Base-by-base conservation (phyloP, 352 stramenopile species). In the Phytophthora pinifolia region DNA sequence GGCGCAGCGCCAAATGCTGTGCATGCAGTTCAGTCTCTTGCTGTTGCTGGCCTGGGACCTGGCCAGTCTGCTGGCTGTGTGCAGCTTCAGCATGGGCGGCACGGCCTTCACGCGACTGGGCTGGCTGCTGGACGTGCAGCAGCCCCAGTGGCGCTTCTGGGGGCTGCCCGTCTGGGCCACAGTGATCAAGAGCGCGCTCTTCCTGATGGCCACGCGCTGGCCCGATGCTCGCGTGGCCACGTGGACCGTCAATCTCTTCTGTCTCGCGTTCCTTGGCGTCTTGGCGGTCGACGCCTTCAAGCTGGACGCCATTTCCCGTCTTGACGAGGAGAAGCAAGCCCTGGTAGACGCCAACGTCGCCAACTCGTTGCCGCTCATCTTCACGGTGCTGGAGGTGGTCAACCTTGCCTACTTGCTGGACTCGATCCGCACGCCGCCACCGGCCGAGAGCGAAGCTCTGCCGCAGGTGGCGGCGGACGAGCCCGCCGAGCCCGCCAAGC, bases 281-380 rank as follows among this genome's bases (percentile, higher is more conserved):
- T 60, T 94, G 41, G 81, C 81, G 13, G 62, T 89, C 22, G 79
- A 94, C 52, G 77, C 84, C 34, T 92, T 94, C 60, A 54, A 62
- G 29, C 59, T 94, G 43, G 81, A 94, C 61, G 64, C 71, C 14
- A 87, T 87, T 48, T 85, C 74, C 12, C 53, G 77, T 45, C 54
- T 72, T 17, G 63, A 86, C 27, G 76, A 92, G 32, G 74, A 78
- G 44, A 59, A 64, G 29, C 74, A 80, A 34, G 49, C 63, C 14
- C 66, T 94, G 0, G 62, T 80, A 42, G 67, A 86, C 39, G 79
- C 80, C 29, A 94, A 94, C 59, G 70, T 92, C 29, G 83, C 83
- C 46, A 94, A 90, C 65, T 91, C 80, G 29, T 59, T 94, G 56
- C 80, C 84, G 32, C 58, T 92, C 17, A 92, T 94, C 44, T 94